Percentiles rank a stretch among this genome's conserved stretches.
phyloP scores from a whole-genome alignment of 163 green algal species.

The Chlorella variabilis region DNA sequence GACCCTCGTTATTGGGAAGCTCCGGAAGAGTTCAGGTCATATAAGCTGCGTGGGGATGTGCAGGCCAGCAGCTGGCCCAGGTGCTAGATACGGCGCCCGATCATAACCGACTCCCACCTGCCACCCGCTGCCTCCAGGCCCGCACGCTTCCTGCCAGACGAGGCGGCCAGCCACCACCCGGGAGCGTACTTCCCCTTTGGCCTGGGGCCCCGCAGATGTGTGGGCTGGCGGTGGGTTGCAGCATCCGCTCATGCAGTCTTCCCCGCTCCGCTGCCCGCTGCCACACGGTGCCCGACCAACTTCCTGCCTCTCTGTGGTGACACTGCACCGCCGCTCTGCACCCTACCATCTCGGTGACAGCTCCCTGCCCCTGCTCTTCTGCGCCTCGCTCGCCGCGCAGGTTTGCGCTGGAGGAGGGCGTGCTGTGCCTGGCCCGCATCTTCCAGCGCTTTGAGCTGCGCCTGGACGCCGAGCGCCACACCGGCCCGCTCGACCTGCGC shows the following conservation, averaged over 20 bases:
- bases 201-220: slow-evolving; percentile 13
- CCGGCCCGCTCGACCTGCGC: slow-evolving; percentile 1
- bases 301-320: too few relatives aligned
- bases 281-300: too few relatives aligned
- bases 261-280: too few relatives aligned
- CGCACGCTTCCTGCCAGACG: slow-evolving; percentile 11
- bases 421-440: slow-evolving; percentile 22
- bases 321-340: not conserved
- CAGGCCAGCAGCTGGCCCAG: too few relatives aligned
- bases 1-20: not conserved
- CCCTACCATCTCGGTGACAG: too few relatives aligned
- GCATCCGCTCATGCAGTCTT: too few relatives aligned
- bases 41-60: too few relatives aligned
- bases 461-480: slow-evolving; percentile 5
- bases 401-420: slow-evolving; percentile 25
- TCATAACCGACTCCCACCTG: too few relatives aligned
- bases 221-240: slow-evolving; percentile 10
- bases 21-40: not conserved
- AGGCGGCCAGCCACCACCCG: not conserved
- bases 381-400: not conserved
- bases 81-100: too few relatives aligned
- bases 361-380: too few relatives aligned
- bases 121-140: not conserved
- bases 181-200: slow-evolving; percentile 14
- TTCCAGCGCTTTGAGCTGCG: slow-evolving; percentile 14